Evolutionary conservation across 805 yeast species (phyloP), one percentile per base, ranked within the genome.

Genomic region (Candida qinlingensis): DNA sequence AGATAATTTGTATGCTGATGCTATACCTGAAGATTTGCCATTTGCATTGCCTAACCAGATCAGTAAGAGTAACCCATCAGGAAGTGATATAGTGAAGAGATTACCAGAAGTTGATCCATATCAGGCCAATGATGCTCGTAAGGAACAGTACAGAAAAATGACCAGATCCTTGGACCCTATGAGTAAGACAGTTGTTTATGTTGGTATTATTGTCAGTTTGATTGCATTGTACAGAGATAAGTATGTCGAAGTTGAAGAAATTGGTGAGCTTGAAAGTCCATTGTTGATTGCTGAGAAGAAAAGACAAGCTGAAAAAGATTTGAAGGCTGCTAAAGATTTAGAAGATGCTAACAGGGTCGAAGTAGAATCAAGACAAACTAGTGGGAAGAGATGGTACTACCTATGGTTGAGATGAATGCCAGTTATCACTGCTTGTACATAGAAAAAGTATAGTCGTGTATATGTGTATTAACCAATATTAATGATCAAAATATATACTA

Each of bases 11-110:
- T 70, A 68, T 48, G 62, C 71, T n/a, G 53, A 56, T 29, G 63
- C 59, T 4, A 62, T 71, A 7, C 90, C 87, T 1, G 74, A 73
- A 42, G 89, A 84, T 61, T 67, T 83, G 47, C 85, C 87, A 1
- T 83, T 82, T 59, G 60, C 62, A 28, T 43, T 69, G 4, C 79
- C 83, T 1, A 57, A 68, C 3, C 58, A 66, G 4, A 54, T 67
- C 27, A 42, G 53, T 28, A 42, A 45, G 25, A 8, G 37, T 10
- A 13, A 50, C 36, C 52, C 64, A 47, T 11, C n/a, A 27, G 8
- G 53, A 25, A 42, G 49, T 41, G 58, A 54, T 33, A 37, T 45
- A 7, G 54, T 68, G 10, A 57, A 65, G 27, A 68, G 62, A 51
- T 60, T 76, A 25, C 70, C 70, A 13, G 48, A 54, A 2, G 58